These are phyloP conservation scores for Xanthoparmelia taractica DNA, from an alignment of 495 filamentous ascomycete species.

Conservation along the genomic window DNA sequence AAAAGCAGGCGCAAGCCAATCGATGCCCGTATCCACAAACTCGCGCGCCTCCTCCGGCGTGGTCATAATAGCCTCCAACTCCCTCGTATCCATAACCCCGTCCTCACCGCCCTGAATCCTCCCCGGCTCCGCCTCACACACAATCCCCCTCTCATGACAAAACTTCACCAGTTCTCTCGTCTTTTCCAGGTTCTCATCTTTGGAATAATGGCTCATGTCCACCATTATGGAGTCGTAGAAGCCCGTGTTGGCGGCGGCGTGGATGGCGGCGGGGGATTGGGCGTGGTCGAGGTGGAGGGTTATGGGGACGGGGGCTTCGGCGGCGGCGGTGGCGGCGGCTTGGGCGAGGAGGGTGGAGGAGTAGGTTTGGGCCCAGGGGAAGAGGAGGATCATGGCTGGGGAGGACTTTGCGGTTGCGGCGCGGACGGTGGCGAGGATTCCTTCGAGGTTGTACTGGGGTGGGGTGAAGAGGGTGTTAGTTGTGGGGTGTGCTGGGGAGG, in stretches of 20 bases:
- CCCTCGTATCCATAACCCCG: constrained; percentile 67
- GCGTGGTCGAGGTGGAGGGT: constrained; percentile 73
- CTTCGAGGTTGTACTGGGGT: constrained; percentile 74
- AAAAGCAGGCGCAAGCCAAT: constrained; percentile 78
- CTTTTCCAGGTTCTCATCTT: constrained; percentile 66
- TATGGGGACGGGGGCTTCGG: constrained; percentile 59
- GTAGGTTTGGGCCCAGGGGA: constrained; percentile 78
- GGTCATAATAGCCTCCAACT: constrained; percentile 68
- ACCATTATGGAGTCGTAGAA: constrained; percentile 78
- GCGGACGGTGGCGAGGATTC: constrained; percentile 68
- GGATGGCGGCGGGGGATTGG: constrained; percentile 64
- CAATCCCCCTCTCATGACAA: constrained; percentile 68
- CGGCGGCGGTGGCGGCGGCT: constrained; percentile 55
- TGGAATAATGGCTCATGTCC: constrained; percentile 77
- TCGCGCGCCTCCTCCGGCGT: constrained; percentile 67
- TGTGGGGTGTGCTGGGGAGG: not conserved
- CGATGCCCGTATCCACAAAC: constrained; percentile 72
- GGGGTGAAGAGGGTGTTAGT: no score
- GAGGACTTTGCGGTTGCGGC: constrained; percentile 68
- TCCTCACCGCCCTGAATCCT: constrained; percentile 82
- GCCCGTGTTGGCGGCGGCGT: constrained; percentile 53
- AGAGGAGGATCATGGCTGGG: constrained; percentile 75
- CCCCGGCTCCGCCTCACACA: constrained; percentile 73
- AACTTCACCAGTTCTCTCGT: constrained; percentile 64
- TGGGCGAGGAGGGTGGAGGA: constrained; percentile 55